Evolutionary conservation across 2,329 filamentous ascomycete species (phyloP), one percentile per base, ranked within the genome.

Genomic region (Curvularia sp.): DNA sequence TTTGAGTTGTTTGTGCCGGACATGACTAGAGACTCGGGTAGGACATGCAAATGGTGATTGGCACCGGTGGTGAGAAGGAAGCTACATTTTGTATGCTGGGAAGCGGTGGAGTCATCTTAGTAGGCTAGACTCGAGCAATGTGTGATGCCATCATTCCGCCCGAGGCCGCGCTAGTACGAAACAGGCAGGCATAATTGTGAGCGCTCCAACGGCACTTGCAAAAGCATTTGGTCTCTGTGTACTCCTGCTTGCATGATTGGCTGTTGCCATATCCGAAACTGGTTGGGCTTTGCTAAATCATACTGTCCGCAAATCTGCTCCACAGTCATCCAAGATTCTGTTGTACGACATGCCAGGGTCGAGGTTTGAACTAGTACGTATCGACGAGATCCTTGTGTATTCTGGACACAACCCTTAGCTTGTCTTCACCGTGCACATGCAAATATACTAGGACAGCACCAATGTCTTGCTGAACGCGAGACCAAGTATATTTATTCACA

Each of bases 1-100:
- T 67, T 64, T 28, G 42, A 59, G 25, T 57, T 55, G 32, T 46
- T 43, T 34, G 66, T 59, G n/a, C 58, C 60, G 13, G 70, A 55
- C 73, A 75, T 75, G 38, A 13, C 60, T 30, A 8, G 10, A 19
- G 42, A 15, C 7, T n/a, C 13, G 3, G 15, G 27, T 28, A 27
- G 25, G 23, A n/a, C 7, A 19, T 30, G 28, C 5, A n/a, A 36
- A 45, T 48, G 21, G 34, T 21, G 30, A 23, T 48, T 42, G n/a
- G n/a, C 25, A 25, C 15, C 28, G 42, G 43, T 43, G 56, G 51
- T 27, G 49, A 52, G 52, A 45, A 39, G 51, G 39, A 50, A 50
- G 56, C 55, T 66, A 63, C 64, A 68, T 66, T 61, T 57, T 59
- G 54, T 36, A 55, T 45, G 41, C 42, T 38, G 36, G 38, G 45